These are phyloP conservation scores for Quercus alba DNA, from an alignment of 306 rosid species.

Conservation along the genomic window DNA sequence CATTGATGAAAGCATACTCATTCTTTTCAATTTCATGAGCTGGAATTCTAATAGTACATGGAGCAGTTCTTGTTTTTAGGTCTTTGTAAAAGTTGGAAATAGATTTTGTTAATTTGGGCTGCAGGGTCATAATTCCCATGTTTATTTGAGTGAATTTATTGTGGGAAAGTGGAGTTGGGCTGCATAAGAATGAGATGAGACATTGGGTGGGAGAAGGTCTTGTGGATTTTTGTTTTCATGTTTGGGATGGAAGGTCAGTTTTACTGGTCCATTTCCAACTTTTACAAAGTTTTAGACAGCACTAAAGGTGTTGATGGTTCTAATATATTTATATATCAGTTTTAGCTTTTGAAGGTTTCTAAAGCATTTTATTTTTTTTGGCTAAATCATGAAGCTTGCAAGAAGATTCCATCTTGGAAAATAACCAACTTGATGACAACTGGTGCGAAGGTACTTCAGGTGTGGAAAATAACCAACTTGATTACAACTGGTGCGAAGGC, in stretches of 20 bases:
- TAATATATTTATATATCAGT: neutral
- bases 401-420: no score
- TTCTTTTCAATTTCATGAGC: no score
- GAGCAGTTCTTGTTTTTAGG: no score
- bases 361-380: constrained; percentile 78
- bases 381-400: constrained; percentile 76
- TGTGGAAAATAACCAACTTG: no score
- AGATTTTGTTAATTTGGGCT: no score
- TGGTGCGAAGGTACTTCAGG: no score
- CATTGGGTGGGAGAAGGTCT: neutral
- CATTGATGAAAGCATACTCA: no score
- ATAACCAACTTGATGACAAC: constrained; percentile 88
- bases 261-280: neutral
- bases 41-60: no score
- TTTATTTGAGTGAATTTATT: neutral
- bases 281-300: constrained; percentile 10
- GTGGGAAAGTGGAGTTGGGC: neutral
- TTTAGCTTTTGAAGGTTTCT: constrained; percentile 53
- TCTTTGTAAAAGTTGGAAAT: no score
- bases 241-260: neutral
- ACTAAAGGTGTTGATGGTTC: constrained; percentile 6
- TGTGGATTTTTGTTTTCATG: neutral
- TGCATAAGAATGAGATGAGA: neutral
- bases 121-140: neutral
- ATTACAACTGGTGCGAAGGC: no score